Base-by-base conservation (phyloP, 345 rosid species). In the Eutrema yunnanense region DNA sequence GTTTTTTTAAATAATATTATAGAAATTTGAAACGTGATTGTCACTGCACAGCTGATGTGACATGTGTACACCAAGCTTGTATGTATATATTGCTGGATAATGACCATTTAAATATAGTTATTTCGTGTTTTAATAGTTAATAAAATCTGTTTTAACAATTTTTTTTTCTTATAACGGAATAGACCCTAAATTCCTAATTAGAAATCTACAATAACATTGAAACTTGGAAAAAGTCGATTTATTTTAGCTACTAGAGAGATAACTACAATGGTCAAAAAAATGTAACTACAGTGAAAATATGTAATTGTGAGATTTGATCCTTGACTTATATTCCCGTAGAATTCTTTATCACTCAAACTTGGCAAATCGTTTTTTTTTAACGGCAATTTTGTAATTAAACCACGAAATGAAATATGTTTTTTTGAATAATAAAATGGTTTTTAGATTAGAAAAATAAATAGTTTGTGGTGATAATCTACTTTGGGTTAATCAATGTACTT, bases 31-130 rank as follows among this genome's bases (percentile, higher is more conserved):
- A 73, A 53, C 38, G 60, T 73, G 52, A 65, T 47, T 48, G 37
- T 58, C 66, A 73, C 65, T 36, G 57, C 22, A 37, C n/a, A 36
- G 46, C 6, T n/a, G 66, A 73, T 57, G 36, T 57, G 72, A 47
- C 66, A 56, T 41, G 44, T 40, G 42, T 38, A 44, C 47, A 52
- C 26, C 30, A 62, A 72, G 55, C 32, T 34, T 51, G 42, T 14
- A 38, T 48, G n/a, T 16, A 16, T 16, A 16, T 16, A 38, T 5
- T 37, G 48, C 41, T 37, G 37, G 9, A 60, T 60, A 6, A 26
- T 40, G 49, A 60, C 10, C 16, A 4, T 58, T 37, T 37, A 3
- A 19, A 58, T 38, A 37, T 9, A 58, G 0, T 37, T 36, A 10
- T 36, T 36, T 58, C 7, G 8, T 38, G 42, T 38, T 38, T 38